Evolutionary conservation across 345 rosid species (phyloP).

Genomic region (Durio zibethinus): DNA sequence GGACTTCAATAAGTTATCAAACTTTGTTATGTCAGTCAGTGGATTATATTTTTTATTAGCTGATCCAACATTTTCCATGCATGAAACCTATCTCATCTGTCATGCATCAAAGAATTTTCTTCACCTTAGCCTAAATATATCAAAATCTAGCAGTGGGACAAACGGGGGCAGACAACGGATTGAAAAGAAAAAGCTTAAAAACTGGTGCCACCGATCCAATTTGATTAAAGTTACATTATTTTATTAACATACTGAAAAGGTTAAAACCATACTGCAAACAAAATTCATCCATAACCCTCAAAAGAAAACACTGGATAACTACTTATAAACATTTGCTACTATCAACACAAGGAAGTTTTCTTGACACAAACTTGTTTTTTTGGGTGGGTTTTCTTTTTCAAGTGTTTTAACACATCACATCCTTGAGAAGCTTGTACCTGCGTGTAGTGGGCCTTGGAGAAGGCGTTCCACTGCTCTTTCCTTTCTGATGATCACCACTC

Average conservation of each 20-base stretch:
- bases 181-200: constrained; percentile 18
- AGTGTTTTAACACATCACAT: constrained; percentile 72
- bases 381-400: no score
- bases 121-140: background rate
- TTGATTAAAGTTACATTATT: constrained; percentile 27
- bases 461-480: constrained; percentile 50
- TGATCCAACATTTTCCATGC: constrained; percentile 20
- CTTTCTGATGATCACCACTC: constrained; percentile 36
- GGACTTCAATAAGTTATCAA: background rate
- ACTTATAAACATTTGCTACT: constrained; percentile 21
- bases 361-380: background rate
- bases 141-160: background rate
- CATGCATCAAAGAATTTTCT: constrained; percentile 11
- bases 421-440: constrained; percentile 99
- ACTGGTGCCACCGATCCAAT: constrained; percentile 27
- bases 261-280: constrained; percentile 1
- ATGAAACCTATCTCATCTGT: constrained; percentile 14
- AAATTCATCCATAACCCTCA: background rate
- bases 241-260: constrained; percentile 32
- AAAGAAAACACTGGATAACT: constrained; percentile 3
- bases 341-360: constrained; percentile 5
- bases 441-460: constrained; percentile 81
- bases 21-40: background rate
- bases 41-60: constrained; percentile 2
- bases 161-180: constrained; percentile 8